Percentiles rank a stretch among this genome's conserved stretches.
Evolutionary conservation across 179 eudicot genomes (phyloP).

Genomic region (Heliamphora pulchella): DNA sequence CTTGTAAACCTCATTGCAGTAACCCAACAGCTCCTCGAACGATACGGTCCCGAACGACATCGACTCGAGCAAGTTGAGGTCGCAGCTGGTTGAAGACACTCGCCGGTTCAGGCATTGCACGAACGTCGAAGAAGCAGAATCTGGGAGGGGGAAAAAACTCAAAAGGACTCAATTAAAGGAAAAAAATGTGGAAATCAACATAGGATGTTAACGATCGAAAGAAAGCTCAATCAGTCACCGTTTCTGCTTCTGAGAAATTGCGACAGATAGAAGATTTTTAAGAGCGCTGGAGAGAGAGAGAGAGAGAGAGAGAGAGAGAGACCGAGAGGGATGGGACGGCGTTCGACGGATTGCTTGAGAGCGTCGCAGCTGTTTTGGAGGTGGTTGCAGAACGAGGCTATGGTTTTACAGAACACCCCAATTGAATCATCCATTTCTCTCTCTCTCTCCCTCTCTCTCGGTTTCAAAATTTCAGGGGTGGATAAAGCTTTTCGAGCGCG

Average conservation of each 20-base stretch:
- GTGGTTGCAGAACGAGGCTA: constrained; percentile 64
- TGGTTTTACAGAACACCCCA: constrained; percentile 33
- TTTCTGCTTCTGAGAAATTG: not conserved
- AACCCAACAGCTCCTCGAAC: constrained; percentile 86
- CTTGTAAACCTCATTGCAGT: constrained; percentile 66
- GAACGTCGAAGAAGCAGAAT: constrained; percentile 83
- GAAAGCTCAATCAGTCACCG: not conserved
- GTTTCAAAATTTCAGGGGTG: not conserved
- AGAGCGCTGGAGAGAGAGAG: not conserved
- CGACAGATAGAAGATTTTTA: not conserved
- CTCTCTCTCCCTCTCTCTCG: constrained; percentile 8
- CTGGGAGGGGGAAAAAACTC: constrained; percentile 26
- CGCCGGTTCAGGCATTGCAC: constrained; percentile 62
- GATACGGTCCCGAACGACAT: constrained; percentile 78
- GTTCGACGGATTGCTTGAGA: constrained; percentile 69
- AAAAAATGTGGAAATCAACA: not conserved
- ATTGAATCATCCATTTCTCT: constrained; percentile 58
- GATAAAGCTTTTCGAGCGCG: not conserved
- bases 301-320: not conserved
- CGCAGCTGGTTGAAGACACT: constrained; percentile 37
- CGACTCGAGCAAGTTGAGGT: constrained; percentile 67
- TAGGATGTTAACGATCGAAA: too few relatives aligned
- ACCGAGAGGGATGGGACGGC: constrained; percentile 91
- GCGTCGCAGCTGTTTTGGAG: constrained; percentile 55
- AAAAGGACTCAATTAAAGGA: not conserved